Conservation (phyloP, 176 grass and related monocot species). For the Cenchrus fungigraminus region DNA sequence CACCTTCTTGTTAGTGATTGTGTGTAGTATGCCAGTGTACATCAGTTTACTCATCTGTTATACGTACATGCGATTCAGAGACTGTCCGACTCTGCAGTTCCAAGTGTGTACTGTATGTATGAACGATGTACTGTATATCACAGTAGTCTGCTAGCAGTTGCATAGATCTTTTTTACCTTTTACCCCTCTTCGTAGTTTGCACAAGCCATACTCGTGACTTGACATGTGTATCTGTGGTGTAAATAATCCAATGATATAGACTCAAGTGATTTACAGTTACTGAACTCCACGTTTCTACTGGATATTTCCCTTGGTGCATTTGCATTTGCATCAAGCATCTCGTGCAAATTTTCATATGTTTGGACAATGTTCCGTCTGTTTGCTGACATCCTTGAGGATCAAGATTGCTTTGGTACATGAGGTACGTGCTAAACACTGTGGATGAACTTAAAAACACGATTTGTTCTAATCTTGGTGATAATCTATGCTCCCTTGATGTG, state of each 20-base stretch:
- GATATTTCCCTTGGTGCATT: too few species aligned
- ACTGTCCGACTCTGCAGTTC: background rate
- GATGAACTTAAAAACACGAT: background rate
- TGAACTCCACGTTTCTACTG: background rate
- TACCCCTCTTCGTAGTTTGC: background rate
- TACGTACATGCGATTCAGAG: constrained; percentile 19
- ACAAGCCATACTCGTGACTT: background rate
- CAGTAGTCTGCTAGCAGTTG: background rate
- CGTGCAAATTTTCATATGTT: background rate
- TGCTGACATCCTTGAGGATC: background rate
- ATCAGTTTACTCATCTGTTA: constrained; percentile 21
- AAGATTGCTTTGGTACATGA: background rate
- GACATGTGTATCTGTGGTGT: background rate
- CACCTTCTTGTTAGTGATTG: constrained; percentile 23
- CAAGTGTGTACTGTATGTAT: constrained; percentile 9
- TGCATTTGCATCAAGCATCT: too few species aligned
- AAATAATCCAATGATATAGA: background rate
- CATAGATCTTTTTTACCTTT: background rate
- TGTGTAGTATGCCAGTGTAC: constrained; percentile 23
- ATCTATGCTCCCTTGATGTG: too few species aligned
- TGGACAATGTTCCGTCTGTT: background rate
- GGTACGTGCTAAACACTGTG: background rate
- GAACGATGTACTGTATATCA: constrained; percentile 34
- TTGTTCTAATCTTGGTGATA: too few species aligned
- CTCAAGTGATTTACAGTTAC: background rate